Percentiles rank a stretch among this genome's conserved stretches.
phyloP scores from a whole-genome alignment of 2,329 filamentous ascomycete species.

The Clonostachys solani region DNA sequence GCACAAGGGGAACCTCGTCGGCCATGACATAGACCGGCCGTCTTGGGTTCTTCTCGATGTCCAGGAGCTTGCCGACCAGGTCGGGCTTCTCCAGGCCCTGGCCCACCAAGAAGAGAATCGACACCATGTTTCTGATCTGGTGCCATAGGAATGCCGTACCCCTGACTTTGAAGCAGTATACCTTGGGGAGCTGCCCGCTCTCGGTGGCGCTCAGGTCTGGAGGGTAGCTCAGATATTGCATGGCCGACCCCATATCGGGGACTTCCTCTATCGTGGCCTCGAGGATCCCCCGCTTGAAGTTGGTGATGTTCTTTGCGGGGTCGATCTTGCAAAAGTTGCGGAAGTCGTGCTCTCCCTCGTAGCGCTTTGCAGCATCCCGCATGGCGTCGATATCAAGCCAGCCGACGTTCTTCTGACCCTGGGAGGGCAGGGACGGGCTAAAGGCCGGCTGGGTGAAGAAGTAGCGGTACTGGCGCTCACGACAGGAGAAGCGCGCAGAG shows the following conservation, averaged over 20 bases:
- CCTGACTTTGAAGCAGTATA: slow-evolving; percentile 85
- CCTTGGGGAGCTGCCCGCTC: slow-evolving; percentile 43
- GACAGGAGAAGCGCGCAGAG: slow-evolving; percentile 88
- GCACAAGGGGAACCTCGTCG: slow-evolving; percentile 80
- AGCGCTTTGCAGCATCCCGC: slow-evolving; percentile 73
- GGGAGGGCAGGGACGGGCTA: slow-evolving; percentile 20
- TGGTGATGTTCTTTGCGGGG: slow-evolving; percentile 80
- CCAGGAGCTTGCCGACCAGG: slow-evolving; percentile 70
- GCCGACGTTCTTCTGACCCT: slow-evolving; percentile 46
- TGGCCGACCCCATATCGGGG: slow-evolving; percentile 41
- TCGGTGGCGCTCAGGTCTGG: slow-evolving; percentile 9
- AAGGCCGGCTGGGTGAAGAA: slow-evolving; percentile 97
- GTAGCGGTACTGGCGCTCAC: slow-evolving; percentile 88
- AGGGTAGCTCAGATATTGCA: slow-evolving; percentile 46
- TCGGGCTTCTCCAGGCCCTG: slow-evolving; percentile 78
- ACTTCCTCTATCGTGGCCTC: slow-evolving; percentile 75
- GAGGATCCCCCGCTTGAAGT: slow-evolving; percentile 76
- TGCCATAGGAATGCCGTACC: slow-evolving; percentile 97
- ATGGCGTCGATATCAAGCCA: slow-evolving; percentile 88
- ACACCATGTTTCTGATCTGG: slow-evolving; percentile 93
- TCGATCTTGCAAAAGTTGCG: slow-evolving; percentile 97
- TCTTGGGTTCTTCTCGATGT: slow-evolving; percentile 65
- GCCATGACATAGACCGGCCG: slow-evolving; percentile 89
- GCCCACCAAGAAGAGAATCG: slow-evolving; percentile 85
- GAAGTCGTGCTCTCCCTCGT: slow-evolving; percentile 87